These are phyloP conservation scores for Penicillium macrosclerotiorum DNA, from an alignment of 495 filamentous ascomycete species.

Conservation along the genomic window DNA sequence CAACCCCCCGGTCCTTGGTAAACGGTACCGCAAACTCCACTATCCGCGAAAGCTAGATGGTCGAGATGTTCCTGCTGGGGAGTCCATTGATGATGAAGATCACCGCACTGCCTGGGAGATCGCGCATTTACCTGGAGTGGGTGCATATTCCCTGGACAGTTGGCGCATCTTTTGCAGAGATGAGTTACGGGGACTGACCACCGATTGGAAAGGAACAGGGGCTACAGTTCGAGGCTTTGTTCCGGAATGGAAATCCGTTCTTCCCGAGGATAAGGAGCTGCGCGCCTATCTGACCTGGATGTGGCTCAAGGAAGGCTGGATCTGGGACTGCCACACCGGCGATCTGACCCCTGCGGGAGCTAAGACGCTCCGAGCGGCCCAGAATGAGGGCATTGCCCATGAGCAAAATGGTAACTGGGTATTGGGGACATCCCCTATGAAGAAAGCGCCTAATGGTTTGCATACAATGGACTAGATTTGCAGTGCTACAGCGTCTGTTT, in stretches of 20 bases:
- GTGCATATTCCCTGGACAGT: slow-evolving; percentile 83
- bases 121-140: slow-evolving; percentile 78
- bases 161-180: slow-evolving; percentile 96
- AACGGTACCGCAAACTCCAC: slow-evolving; percentile 62
- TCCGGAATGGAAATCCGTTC: slow-evolving; percentile 83
- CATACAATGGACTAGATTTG: slow-evolving; percentile 11
- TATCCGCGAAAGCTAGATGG: slow-evolving; percentile 63
- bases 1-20: slow-evolving; percentile 57
- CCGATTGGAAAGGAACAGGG: slow-evolving; percentile 56
- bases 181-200: slow-evolving; percentile 59
- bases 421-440: slow-evolving; percentile 38
- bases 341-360: slow-evolving; percentile 54
- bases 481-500: neutral
- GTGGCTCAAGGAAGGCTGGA: slow-evolving; percentile 84
- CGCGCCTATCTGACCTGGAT: slow-evolving; percentile 84
- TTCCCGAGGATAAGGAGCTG: slow-evolving; percentile 86
- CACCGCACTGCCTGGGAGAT: slow-evolving; percentile 72
- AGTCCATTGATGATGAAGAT: slow-evolving; percentile 47
- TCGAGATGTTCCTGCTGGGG: slow-evolving; percentile 48
- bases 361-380: slow-evolving; percentile 56
- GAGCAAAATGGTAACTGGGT: slow-evolving; percentile 56
- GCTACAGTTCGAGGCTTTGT: slow-evolving; percentile 27
- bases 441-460: slow-evolving; percentile 33
- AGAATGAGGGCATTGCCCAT: slow-evolving; percentile 57
- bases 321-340: slow-evolving; percentile 75